A percentile compares a stretch with the other conserved stretches of the same genome.
Conservation (phyloP, 768 basidiomycete genomes). For the Leccinellum albellum region DNA sequence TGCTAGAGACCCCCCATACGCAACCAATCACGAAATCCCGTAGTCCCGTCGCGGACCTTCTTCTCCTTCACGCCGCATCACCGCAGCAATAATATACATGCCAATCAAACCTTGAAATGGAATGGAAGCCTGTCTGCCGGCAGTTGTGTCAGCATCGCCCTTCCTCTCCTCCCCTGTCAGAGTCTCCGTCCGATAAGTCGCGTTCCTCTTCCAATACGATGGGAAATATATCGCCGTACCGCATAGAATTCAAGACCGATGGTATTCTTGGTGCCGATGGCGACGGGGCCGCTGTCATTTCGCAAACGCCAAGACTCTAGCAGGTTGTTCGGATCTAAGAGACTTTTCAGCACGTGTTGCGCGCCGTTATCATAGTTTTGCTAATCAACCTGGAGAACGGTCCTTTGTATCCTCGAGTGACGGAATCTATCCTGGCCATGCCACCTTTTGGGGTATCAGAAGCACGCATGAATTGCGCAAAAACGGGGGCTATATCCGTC, state of each 20-base stretch:
- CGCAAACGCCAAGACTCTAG: neutral
- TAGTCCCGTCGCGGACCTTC: neutral
- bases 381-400: conserved; percentile 4
- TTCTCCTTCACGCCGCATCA: conserved; percentile 14
- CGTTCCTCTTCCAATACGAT: neutral
- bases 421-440: conserved; percentile 6
- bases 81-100: conserved; percentile 16
- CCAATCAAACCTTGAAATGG: conserved; percentile 24
- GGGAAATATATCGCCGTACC: neutral
- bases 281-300: neutral
- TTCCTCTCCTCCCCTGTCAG: neutral
- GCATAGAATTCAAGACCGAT: neutral
- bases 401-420: conserved; percentile 1
- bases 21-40: conserved; percentile 11
- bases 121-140: conserved; percentile 20
- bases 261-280: neutral
- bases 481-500: conserved; percentile 5
- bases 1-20: neutral
- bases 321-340: neutral
- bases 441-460: neutral
- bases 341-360: neutral
- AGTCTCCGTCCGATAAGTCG: neutral
- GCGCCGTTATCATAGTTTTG: conserved; percentile 3
- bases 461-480: neutral
- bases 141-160: conserved; percentile 2